phyloP scores from a whole-genome alignment of 345 rosid species.

The Citrus trifoliata region DNA sequence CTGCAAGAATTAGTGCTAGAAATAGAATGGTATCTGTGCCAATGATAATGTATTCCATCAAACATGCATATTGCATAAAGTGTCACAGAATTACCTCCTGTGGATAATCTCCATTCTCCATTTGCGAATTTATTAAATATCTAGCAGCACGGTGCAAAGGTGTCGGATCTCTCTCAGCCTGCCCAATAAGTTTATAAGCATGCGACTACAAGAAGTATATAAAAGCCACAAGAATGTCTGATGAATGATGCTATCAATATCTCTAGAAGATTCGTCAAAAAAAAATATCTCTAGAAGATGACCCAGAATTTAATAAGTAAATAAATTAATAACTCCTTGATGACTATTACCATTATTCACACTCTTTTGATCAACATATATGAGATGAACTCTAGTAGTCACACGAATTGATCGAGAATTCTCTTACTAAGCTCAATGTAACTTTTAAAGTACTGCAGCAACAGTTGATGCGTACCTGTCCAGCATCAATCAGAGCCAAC shows the following conservation, averaged over 20 bases:
- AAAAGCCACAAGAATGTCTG: background rate
- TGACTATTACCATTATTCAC: background rate
- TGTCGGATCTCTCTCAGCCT: conserved; percentile 60
- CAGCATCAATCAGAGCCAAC: conserved; percentile 58
- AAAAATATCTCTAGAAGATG: background rate
- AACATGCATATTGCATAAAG: background rate
- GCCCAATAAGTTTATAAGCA: conserved; percentile 8
- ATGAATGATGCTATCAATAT: background rate
- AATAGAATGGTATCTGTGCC: background rate
- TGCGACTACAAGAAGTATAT: background rate
- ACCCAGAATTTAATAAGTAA: background rate
- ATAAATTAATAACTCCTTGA: background rate
- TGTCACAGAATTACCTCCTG: conserved; percentile 43
- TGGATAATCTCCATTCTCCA: conserved; percentile 75
- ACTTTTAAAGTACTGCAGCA: conserved; percentile 4
- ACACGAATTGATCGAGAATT: background rate
- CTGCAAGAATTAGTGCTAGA: background rate
- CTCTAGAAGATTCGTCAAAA: background rate
- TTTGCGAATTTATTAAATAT: conserved; percentile 54
- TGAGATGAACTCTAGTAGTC: background rate
- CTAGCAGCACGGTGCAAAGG: conserved; percentile 63
- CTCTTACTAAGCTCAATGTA: background rate
- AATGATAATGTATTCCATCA: background rate
- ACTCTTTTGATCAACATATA: background rate
- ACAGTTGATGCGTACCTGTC: conserved; percentile 41